These are phyloP conservation scores for Sanghuangporus baumii DNA, from an alignment of 1,284 basidiomycete species.

Conservation along the genomic window DNA sequence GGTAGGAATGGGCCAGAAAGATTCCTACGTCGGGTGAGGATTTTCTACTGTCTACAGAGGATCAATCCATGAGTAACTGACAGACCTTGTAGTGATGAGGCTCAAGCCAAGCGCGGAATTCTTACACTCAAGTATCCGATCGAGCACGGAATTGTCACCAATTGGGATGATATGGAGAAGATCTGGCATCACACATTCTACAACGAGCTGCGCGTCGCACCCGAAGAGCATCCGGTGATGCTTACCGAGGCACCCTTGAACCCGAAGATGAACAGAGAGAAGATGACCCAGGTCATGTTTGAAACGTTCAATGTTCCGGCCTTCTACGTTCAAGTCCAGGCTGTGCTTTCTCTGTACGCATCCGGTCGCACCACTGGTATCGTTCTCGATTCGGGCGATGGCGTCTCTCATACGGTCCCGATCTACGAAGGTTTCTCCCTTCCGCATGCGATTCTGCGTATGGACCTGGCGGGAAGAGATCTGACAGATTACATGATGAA, in stretches of 20 bases:
- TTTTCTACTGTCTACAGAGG: background rate
- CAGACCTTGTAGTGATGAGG: constrained; percentile 68
- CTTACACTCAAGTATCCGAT: constrained; percentile 87
- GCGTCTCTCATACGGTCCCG: constrained; percentile 90
- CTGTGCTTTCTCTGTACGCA: constrained; percentile 88
- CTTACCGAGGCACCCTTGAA: constrained; percentile 92
- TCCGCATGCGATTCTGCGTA: constrained; percentile 91
- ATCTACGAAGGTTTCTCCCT: constrained; percentile 96
- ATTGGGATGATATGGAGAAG: constrained; percentile 97
- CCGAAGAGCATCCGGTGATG: constrained; percentile 92
- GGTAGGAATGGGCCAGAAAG: constrained; percentile 86
- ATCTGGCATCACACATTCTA: constrained; percentile 93
- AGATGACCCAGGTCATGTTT: constrained; percentile 98
- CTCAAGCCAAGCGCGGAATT: constrained; percentile 94
- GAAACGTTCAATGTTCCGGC: constrained; percentile 94
- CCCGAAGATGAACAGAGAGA: constrained; percentile 93
- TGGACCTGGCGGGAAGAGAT: constrained; percentile 94
- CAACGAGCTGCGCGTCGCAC: constrained; percentile 78
- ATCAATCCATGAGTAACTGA: background rate
- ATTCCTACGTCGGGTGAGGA: constrained; percentile 78
- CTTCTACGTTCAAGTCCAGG: constrained; percentile 93
- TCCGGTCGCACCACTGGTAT: constrained; percentile 92
- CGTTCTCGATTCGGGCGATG: constrained; percentile 91
- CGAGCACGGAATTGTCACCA: constrained; percentile 85
- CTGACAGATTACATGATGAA: constrained; percentile 91